phyloP scores from a whole-genome alignment of 148 eudicot genomes.

The Dianthus caryophyllus region DNA sequence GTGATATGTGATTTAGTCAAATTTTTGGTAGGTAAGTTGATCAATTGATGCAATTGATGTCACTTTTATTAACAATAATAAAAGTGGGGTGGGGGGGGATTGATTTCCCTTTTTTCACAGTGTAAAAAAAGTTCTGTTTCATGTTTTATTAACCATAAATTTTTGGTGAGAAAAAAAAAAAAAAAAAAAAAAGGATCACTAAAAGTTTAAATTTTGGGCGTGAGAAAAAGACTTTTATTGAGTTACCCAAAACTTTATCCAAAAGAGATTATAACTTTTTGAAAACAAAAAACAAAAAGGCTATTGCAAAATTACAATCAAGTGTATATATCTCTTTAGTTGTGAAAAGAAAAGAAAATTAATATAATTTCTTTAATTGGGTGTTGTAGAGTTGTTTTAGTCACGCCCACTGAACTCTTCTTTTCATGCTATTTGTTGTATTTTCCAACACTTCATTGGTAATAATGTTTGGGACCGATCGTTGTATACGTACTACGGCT shows the following conservation, averaged over 20 bases:
- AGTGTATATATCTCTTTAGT: background rate
- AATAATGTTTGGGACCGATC: no score
- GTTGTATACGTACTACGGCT: no score
- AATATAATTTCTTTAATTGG: background rate
- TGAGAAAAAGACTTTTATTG: constrained; percentile 19
- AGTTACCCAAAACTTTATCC: constrained; percentile 17
- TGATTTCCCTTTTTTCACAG: constrained; percentile 17
- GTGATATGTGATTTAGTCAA: background rate
- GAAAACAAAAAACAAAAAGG: constrained; percentile 21
- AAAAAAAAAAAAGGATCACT: background rate
- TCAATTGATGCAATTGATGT: constrained; percentile 9
- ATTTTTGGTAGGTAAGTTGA: constrained; percentile 2
- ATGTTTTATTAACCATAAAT: constrained; percentile 17
- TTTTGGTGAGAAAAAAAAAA: constrained; percentile 11
- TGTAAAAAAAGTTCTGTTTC: constrained; percentile 25
- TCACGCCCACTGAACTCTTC: constrained; percentile 12
- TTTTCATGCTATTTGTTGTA: constrained; percentile 18
- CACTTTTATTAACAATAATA: constrained; percentile 5
- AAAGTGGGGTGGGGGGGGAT: constrained; percentile 25
- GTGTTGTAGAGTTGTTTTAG: background rate
- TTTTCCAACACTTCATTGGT: constrained; percentile 16
- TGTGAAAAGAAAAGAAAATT: no score
- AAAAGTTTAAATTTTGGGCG: constrained; percentile 12
- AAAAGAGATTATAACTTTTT: background rate
- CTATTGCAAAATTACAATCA: background rate